Conservation (phyloP, 2,329 filamentous ascomycete species). For the Cladophialophora psammophila region DNA sequence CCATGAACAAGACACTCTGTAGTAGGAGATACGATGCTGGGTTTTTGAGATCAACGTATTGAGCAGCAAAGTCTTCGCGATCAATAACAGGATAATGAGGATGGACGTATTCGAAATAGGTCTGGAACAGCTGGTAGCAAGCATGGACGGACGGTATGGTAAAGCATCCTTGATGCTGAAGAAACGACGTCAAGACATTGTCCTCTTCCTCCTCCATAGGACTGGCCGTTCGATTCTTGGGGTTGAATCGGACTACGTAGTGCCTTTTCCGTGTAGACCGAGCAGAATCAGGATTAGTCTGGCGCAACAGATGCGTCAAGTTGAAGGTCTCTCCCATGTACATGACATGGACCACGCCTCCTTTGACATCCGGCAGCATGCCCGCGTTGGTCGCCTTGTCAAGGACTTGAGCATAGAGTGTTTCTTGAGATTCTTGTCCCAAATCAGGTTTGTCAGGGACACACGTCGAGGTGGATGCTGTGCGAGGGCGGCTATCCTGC, state of each 20-base stretch:
- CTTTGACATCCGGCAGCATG: conserved; percentile 22
- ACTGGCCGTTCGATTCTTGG: conserved; percentile 31
- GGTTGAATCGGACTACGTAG: conserved; percentile 31
- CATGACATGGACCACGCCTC: conserved; percentile 32
- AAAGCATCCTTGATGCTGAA: conserved; percentile 36
- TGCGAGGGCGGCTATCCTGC: conserved; percentile 6
- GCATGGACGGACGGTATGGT: conserved; percentile 33
- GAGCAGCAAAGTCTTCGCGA: conserved; percentile 33
- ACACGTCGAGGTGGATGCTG: conserved; percentile 17
- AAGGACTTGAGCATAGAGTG: conserved; percentile 32
- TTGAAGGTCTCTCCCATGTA: conserved; percentile 37
- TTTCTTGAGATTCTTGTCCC: conserved; percentile 29
- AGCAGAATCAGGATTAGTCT: conserved; percentile 34
- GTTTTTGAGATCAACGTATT: conserved; percentile 30
- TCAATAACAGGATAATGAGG: conserved; percentile 40
- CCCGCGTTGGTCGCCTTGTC: conserved; percentile 31
- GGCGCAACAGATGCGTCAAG: conserved; percentile 37
- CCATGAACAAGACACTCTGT: conserved; percentile 38
- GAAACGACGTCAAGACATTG: conserved; percentile 35
- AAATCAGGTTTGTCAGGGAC: conserved; percentile 26
- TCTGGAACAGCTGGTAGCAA: conserved; percentile 36
- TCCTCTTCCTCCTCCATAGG: conserved; percentile 37
- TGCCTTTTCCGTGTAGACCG: conserved; percentile 30
- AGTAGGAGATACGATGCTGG: conserved; percentile 36
- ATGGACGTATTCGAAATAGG: conserved; percentile 40